Evolutionary conservation across 306 rosid species (phyloP).

Genomic region (barrel medic (Medicago truncatula)): DNA sequence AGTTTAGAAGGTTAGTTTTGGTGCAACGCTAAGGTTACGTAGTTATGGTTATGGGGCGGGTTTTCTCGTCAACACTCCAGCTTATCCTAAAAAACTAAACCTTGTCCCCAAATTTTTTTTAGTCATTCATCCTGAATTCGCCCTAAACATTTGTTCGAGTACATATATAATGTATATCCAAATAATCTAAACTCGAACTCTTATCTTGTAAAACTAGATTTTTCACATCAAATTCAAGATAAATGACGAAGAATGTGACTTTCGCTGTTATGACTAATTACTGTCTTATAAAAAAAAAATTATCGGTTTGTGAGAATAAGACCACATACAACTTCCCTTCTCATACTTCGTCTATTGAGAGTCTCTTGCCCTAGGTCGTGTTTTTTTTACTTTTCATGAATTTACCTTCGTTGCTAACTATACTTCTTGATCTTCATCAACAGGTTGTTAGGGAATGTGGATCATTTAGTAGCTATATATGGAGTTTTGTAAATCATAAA

Average conservation of each 20-base stretch:
- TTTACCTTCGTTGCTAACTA: background rate
- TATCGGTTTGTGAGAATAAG: background rate
- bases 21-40: background rate
- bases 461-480: slow-evolving; percentile 88
- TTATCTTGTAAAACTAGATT: background rate
- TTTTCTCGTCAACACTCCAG: too few species aligned
- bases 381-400: background rate
- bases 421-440: background rate
- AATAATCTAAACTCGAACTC: too few species aligned
- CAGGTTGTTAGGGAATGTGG: slow-evolving; percentile 86
- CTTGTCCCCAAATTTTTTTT: too few species aligned
- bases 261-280: background rate
- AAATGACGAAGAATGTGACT: background rate
- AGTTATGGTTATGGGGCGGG: too few species aligned
- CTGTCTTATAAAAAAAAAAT: background rate
- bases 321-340: background rate
- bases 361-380: background rate
- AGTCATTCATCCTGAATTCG: too few species aligned
- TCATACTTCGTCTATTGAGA: background rate
- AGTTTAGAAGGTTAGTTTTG: background rate
- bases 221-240: background rate
- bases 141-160: too few species aligned
- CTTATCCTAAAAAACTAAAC: too few species aligned
- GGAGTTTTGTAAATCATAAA: slow-evolving; percentile 85
- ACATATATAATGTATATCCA: too few species aligned